Evolutionary conservation across 2,329 filamentous ascomycete species (phyloP), one percentile per base, ranked within the genome.

Genomic region (Graphilbum fragrans): DNA sequence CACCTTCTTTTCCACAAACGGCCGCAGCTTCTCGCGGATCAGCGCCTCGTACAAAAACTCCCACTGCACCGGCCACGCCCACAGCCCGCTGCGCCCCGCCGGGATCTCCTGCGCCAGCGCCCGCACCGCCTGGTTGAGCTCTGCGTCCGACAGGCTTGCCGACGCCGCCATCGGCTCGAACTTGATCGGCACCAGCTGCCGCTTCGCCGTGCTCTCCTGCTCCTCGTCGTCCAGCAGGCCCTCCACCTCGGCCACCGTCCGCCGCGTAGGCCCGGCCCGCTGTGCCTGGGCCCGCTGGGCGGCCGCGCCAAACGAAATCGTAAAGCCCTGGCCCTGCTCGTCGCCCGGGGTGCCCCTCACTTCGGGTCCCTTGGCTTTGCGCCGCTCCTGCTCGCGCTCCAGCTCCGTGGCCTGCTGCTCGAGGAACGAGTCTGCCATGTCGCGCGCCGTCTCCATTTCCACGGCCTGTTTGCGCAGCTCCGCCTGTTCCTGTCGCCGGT

Each of bases 1-100:
- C 51, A 96, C 86, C 72, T 96, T 98, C 74, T 94, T 94, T 67
- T 94, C 87, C 43, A 96, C 86, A 64, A 95, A 98, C 23, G 90
- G 88, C 54, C 84, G 78, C 51, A 98, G 76, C 58, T 95, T 88
- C 49, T 93, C 84, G 46, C 77, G 74, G 45, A 96, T 77, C 34
- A 92, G 73, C 16, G 72, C 69, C 46, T 92, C 82, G 56, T 93
- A 85, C 57, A 98, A 72, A 61, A 80, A 86, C 39, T 93, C 82
- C 92, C 92, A 98, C 53, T 88, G 84, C 58, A 98, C 78, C 17
- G 82, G 67, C 86, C 87, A 96, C n/a, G 72, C 74, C 86, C 90
- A 98, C 4, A 98, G 69, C 0, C 85, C 86, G 3, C 83, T 78
- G 58, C 83, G 86, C 55, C 92, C 82, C 14, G 79, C 82, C 0